A percentile compares a stretch with the other conserved stretches of the same genome.
Conservation (phyloP, 2,329 filamentous ascomycete genomes). For the Beauveria pseudobassiana region DNA sequence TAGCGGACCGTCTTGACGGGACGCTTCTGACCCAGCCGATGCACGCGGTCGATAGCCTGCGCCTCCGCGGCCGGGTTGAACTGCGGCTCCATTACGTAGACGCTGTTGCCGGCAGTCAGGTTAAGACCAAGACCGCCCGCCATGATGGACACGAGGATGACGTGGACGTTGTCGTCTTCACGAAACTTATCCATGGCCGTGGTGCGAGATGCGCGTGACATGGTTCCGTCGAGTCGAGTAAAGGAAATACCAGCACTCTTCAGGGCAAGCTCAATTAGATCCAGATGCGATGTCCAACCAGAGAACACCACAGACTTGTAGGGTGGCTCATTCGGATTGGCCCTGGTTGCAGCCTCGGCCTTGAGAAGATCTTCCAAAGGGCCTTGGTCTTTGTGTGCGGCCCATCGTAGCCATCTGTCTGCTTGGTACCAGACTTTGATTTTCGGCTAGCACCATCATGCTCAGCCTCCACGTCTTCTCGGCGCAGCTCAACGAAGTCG, state of each 20-base stretch:
- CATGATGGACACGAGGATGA: conserved; percentile 87
- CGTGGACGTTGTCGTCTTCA: conserved; percentile 59
- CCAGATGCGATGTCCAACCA: conserved; percentile 90
- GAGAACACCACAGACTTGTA: conserved; percentile 94
- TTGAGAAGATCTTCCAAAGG: conserved; percentile 67
- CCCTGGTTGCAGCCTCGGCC: conserved; percentile 54
- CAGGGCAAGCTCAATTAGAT: conserved; percentile 81
- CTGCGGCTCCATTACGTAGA: conserved; percentile 97
- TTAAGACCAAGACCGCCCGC: conserved; percentile 90
- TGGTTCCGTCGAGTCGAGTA: conserved; percentile 82
- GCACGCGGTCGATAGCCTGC: conserved; percentile 89
- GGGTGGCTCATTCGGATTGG: conserved; percentile 57
- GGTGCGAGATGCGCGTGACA: conserved; percentile 68
- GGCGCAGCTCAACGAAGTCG: conserved; percentile 61
- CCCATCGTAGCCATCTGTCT: conserved; percentile 66
- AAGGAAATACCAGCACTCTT: conserved; percentile 58
- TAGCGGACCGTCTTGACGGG: conserved; percentile 80
- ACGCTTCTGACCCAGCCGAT: conserved; percentile 84
- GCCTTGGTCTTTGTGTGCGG: conserved; percentile 90
- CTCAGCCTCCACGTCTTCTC: conserved; percentile 49
- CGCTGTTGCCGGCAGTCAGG: conserved; percentile 74
- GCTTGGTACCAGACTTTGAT: conserved; percentile 36
- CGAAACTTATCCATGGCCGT: conserved; percentile 72
- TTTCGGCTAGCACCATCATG: conserved; percentile 41
- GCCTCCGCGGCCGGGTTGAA: conserved; percentile 95